Evolutionary conservation across 2,329 filamentous ascomycete species (phyloP).

Genomic region (Colletotrichum sp.): DNA sequence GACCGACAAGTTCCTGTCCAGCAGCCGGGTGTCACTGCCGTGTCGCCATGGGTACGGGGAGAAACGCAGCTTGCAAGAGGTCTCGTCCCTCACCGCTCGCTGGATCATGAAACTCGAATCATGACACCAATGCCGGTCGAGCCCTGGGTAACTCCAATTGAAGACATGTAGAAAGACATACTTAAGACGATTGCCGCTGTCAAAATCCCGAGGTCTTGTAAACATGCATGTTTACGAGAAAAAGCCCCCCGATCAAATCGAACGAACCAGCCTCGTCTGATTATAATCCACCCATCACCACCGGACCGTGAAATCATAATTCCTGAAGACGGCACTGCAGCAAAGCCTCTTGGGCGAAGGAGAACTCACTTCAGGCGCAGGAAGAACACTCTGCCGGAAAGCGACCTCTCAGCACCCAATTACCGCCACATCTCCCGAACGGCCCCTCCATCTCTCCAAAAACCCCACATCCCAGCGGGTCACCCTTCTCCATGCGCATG

Average conservation of each 20-base stretch:
- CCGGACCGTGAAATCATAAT: slow-evolving; percentile 5
- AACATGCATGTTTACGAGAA: no score
- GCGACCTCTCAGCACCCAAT: background rate
- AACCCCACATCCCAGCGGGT: background rate
- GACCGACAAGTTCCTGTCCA: background rate
- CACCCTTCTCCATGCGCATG: background rate
- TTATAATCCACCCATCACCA: background rate
- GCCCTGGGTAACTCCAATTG: background rate
- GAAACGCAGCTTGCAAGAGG: background rate
- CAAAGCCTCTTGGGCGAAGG: background rate
- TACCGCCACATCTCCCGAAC: slow-evolving; percentile 19
- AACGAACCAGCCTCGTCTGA: background rate
- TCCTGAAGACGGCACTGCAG: background rate
- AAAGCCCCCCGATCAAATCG: background rate
- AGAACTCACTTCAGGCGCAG: background rate
- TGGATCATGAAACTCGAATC: background rate
- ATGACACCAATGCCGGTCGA: background rate
- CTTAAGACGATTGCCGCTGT: background rate
- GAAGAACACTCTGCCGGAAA: slow-evolving; percentile 19
- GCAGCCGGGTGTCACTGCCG: background rate
- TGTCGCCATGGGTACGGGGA: background rate
- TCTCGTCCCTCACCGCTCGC: background rate
- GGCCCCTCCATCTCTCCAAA: background rate
- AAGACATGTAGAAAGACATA: background rate
- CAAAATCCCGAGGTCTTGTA: background rate